Evolutionary conservation across 257 asterid species (phyloP).

Genomic region (Handroanthus guayacan): DNA sequence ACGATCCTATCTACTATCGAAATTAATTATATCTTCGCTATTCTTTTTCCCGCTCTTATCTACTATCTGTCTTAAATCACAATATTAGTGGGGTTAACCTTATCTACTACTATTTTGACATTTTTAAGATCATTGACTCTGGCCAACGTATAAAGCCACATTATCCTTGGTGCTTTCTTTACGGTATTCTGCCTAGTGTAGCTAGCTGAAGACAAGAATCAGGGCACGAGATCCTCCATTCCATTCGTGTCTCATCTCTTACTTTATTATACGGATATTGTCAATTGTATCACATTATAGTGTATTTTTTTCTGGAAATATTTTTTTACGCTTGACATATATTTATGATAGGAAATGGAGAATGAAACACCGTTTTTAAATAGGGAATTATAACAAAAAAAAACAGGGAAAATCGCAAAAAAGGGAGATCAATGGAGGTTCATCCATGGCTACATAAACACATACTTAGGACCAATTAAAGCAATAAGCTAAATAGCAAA

Average conservation of each 20-base stretch:
- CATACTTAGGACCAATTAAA: not conserved
- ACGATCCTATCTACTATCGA: no score
- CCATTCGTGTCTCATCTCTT: no score
- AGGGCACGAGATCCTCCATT: no score
- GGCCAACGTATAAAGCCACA: not conserved
- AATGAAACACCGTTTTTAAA: no score
- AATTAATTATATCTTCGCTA: not conserved
- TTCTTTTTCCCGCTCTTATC: not conserved
- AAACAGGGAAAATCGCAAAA: not conserved
- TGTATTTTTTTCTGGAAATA: no score
- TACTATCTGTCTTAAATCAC: not conserved
- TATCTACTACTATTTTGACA: constrained; percentile 2
- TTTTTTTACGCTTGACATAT: no score
- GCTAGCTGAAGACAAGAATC: no score
- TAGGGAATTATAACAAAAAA: no score
- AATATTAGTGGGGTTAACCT: constrained; percentile 23
- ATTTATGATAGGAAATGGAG: no score
- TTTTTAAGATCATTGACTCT: not conserved
- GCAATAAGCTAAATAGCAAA: not conserved
- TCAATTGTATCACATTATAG: no score
- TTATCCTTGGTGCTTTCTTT: not conserved
- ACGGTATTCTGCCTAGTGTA: not conserved
- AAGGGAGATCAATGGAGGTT: not conserved
- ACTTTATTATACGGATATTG: no score
- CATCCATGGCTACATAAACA: no score